Base-by-base conservation (phyloP, 2,329 filamentous ascomycete species). In the Aureobasidium mangrovei region DNA sequence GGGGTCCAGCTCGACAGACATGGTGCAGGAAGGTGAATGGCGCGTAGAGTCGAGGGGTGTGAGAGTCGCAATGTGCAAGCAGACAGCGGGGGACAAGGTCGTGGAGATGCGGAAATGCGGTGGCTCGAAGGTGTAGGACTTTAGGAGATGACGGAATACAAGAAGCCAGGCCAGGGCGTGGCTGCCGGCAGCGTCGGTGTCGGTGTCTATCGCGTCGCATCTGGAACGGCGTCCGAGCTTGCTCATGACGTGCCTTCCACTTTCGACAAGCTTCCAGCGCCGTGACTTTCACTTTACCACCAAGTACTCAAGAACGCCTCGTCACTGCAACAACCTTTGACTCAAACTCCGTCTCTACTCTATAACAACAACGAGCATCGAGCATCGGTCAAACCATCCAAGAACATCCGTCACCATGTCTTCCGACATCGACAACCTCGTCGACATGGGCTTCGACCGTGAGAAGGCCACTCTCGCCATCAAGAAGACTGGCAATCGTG, bases 1-100 rank as follows among this genome's bases (percentile, higher is more conserved):
- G 57, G 91, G 93, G 65, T 93, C 85, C 69, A 98, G 88, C 66
- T 95, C 88, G 75, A 98, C 86, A 64, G 91, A 94, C 93, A 97
- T 97, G 74, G 66, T 80, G 73, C 46, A 54, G 38, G 27, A 45
- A 29, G 44, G 27, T 26, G 18, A 1, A 36, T 3, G 40, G 33
- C 27, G 39, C 27, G 49, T 44, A 7, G 3, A 7, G 4, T 32
- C 8, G 9, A 18, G 49, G n/a, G 32, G 10, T 27, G 9, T 24
- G 7, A 31, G 28, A 49, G 35, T 35, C 31, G 35, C n/a, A 24
- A 32, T 31, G 7, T 27, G 36, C 31, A 33, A 31, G 28, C 18
- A 6, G n/a, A 12, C 9, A n/a, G 18, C 24, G 24, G 39, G 26
- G 40, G 28, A 7, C 26, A 18, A n/a, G 40, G 4, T 4, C 12